These are phyloP conservation scores for Clohesyomyces aquaticus DNA, from an alignment of 495 filamentous ascomycete genomes.

Conservation along the genomic window DNA sequence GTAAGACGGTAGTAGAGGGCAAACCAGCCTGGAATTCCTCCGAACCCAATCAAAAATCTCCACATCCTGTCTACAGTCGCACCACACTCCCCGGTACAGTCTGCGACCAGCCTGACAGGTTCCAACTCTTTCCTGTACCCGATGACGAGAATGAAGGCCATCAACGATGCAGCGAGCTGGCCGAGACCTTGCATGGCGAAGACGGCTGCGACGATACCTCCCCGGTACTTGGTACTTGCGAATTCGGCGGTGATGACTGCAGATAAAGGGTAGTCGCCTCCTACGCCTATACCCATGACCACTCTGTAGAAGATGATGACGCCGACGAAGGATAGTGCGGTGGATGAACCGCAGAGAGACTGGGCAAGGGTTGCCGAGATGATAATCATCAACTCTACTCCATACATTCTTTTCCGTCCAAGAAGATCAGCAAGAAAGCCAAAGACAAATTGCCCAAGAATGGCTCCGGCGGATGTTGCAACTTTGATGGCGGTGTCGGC, in stretches of 20 bases:
- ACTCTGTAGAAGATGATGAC: constrained; percentile 88
- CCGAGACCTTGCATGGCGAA: constrained; percentile 85
- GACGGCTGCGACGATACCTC: constrained; percentile 81
- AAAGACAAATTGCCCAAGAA: constrained; percentile 81
- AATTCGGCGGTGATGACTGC: constrained; percentile 85
- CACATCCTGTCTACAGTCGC: constrained; percentile 83
- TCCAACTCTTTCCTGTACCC: constrained; percentile 70
- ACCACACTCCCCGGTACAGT: constrained; percentile 66
- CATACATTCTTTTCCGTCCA: constrained; percentile 84
- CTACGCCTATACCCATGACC: constrained; percentile 70
- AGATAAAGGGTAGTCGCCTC: constrained; percentile 85
- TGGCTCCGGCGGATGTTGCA: constrained; percentile 80
- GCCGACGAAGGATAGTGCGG: constrained; percentile 70
- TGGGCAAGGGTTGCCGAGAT: constrained; percentile 83
- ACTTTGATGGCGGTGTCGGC: constrained; percentile 84
- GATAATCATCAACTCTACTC: constrained; percentile 84
- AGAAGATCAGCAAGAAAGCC: constrained; percentile 78
- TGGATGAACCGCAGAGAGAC: constrained; percentile 66
- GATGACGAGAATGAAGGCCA: constrained; percentile 70
- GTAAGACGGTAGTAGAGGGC: constrained; percentile 85
- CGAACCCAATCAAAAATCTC: constrained; percentile 76
- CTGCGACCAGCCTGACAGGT: constrained; percentile 51
- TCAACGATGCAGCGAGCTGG: constrained; percentile 70
- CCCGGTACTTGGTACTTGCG: constrained; percentile 81
- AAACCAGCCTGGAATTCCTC: constrained; percentile 73